These are phyloP conservation scores for Cyberlindnera mycetangii DNA, from an alignment of 805 yeast genomes.

Conservation along the genomic window DNA sequence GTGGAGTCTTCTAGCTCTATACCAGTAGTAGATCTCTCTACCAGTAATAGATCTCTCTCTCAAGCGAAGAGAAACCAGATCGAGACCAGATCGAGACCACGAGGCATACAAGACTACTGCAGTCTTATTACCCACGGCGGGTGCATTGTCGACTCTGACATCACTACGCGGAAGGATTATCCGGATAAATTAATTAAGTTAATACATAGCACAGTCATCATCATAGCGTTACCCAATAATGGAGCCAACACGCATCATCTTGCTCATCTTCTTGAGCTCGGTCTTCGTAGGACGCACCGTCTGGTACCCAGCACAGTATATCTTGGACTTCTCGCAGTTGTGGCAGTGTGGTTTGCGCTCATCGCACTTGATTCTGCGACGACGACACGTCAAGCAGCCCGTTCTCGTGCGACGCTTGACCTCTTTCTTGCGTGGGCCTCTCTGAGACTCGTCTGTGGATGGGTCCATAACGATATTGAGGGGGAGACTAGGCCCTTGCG, in stretches of 20 bases:
- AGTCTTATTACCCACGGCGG: too few relatives aligned
- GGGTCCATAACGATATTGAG: not conserved
- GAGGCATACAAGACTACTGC: too few relatives aligned
- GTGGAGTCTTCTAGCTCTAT: too few relatives aligned
- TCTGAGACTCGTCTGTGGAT: not conserved
- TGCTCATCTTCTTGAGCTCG: constrained; percentile 15
- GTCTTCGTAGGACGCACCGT: constrained; percentile 15
- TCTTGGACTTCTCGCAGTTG: constrained; percentile 22
- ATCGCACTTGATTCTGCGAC: constrained; percentile 27
- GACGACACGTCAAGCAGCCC: constrained; percentile 27
- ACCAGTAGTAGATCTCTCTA: too few relatives aligned
- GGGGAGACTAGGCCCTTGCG: too few relatives aligned
- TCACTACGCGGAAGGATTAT: too few relatives aligned
- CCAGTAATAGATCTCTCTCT: too few relatives aligned
- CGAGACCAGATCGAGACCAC: too few relatives aligned
- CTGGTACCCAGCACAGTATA: constrained; percentile 23
- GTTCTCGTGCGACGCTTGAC: constrained; percentile 22
- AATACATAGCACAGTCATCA: not conserved
- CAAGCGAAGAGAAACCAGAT: too few relatives aligned
- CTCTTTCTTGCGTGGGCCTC: constrained; percentile 10
- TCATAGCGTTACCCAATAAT: constrained; percentile 3
- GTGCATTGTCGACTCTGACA: too few relatives aligned
- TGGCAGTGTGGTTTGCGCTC: constrained; percentile 25
- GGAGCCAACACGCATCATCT: constrained; percentile 11
- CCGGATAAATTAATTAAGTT: too few relatives aligned